Base-by-base conservation (phyloP, 192 early-diverging fungal species). In the Ambispora gerdemannii region DNA sequence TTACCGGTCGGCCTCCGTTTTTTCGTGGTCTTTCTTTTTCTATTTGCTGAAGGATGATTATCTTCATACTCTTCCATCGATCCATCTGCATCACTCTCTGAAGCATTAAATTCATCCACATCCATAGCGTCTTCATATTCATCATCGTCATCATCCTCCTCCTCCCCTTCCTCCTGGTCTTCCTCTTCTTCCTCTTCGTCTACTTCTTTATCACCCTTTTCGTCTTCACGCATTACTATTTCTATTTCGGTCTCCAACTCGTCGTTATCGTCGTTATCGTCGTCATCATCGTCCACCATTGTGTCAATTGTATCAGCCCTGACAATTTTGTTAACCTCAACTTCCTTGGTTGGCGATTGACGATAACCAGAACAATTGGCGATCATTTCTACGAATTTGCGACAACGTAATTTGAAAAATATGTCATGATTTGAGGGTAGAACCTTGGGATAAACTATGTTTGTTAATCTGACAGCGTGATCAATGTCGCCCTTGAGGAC, bases 331-430 rank as follows among this genome's bases (percentile, higher is more conserved):
- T 75, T 77, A 51, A 82, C 80, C 0, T 70, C 69, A 34, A 61
- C 60, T 28, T 78, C 77, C 19, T 34, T 17, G 2, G 0, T 33
- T 55, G 47, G 56, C 17, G 25, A 27, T 28, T 31, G 24, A 19
- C 4, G 59, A 19, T 25, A 61, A 51, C 36, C 65, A n/a, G n/a
- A n/a, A 50, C 72, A 62, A 32, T 50, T 38, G 1, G 51, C 32
- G 49, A 97, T 87, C 80, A 95, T 83, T 82, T 98, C 93, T 20
- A 97, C 84, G 75, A 96, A 97, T 72, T 92, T 85, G 49, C 84
- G 88, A 73, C 95, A 94, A 24, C 86, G 80, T 33, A 98, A 83
- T 60, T 85, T 84, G 62, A 97, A 94, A 51, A 84, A 76, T 50
- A 97, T 76, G 34, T 84, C 75, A 36, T 81, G 83, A 63, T 93